Conservation (phyloP, 495 filamentous ascomycete species). For the Podospora appendiculata region DNA sequence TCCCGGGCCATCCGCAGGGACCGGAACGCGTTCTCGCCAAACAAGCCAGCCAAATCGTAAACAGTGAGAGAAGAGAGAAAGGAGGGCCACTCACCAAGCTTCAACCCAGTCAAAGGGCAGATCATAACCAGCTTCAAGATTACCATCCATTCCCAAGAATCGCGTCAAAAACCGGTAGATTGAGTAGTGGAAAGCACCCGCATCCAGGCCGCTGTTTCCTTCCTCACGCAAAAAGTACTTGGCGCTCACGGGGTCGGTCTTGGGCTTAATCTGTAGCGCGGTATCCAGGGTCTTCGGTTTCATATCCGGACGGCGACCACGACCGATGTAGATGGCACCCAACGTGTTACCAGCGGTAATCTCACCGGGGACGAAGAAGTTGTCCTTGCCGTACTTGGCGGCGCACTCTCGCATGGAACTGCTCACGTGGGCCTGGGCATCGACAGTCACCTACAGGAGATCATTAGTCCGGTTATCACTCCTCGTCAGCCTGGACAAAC, state of each 20-base stretch:
- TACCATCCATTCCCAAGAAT: constrained; percentile 59
- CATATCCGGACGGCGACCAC: constrained; percentile 29
- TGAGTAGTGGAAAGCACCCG: constrained; percentile 63
- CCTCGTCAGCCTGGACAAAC: too few relatives aligned
- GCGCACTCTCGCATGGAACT: constrained; percentile 48
- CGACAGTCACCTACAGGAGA: constrained; percentile 49
- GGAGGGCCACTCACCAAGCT: constrained; percentile 19
- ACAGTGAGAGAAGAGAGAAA: neutral
- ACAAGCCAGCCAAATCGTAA: neutral
- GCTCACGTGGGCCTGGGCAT: constrained; percentile 50
- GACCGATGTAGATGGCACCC: constrained; percentile 56
- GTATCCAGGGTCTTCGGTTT: constrained; percentile 14
- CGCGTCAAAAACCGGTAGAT: constrained; percentile 61
- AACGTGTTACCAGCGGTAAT: constrained; percentile 57
- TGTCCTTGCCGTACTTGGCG: constrained; percentile 45
- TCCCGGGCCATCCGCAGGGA: neutral
- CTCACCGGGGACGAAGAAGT: constrained; percentile 61
- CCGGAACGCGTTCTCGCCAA: neutral
- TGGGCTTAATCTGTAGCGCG: constrained; percentile 30
- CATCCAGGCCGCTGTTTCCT: constrained; percentile 56
- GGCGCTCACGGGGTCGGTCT: neutral
- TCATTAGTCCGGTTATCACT: neutral
- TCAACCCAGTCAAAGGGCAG: constrained; percentile 54
- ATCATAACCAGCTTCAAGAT: constrained; percentile 53
- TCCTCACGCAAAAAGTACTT: constrained; percentile 26